Evolutionary conservation across 345 rosid species (phyloP).

Genomic region (Kernera saxatilis): DNA sequence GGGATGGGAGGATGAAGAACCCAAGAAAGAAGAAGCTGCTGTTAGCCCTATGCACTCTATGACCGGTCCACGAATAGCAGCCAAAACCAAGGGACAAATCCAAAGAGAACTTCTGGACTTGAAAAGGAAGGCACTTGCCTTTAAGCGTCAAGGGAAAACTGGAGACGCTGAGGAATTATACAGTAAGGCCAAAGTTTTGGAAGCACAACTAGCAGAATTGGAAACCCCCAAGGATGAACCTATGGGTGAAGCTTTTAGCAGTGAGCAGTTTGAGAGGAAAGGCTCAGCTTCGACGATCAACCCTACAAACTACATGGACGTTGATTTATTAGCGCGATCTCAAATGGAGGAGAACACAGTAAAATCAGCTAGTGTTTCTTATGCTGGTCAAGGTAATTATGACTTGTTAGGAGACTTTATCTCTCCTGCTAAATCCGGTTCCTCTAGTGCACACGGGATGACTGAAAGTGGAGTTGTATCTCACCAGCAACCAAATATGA

Average conservation of each 20-base stretch:
- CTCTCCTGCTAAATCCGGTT: conserved; percentile 27
- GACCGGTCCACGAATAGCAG: conserved; percentile 3
- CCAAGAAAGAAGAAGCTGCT: conserved; percentile 26
- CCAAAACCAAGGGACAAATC: conserved; percentile 48
- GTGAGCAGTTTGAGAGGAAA: conserved; percentile 11
- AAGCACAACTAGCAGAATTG: conserved; percentile 48
- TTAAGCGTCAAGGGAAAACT: conserved; percentile 48
- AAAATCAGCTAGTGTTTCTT: conserved; percentile 4
- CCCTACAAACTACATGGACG: conserved; percentile 21
- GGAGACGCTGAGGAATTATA: conserved; percentile 52
- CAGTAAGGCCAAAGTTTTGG: conserved; percentile 39
- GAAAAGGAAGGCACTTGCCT: conserved; percentile 56
- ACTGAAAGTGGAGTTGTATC: conserved; percentile 20
- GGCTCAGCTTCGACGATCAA: not conserved
- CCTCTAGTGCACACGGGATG: not conserved
- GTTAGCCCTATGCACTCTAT: conserved; percentile 27
- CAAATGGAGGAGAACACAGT: not conserved
- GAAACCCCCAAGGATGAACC: conserved; percentile 34
- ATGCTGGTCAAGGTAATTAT: conserved; percentile 14
- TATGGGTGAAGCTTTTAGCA: conserved; percentile 16
- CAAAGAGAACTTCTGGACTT: conserved; percentile 54
- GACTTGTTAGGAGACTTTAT: conserved; percentile 29
- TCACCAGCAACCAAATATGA: conserved; percentile 28
- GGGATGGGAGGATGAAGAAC: conserved; percentile 57
- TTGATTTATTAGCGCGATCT: conserved; percentile 24